Percentiles rank a stretch among this genome's conserved stretches.
Evolutionary conservation across 2,329 filamentous ascomycete genomes (phyloP).

Genomic region (Fusarium euwallaceae): DNA sequence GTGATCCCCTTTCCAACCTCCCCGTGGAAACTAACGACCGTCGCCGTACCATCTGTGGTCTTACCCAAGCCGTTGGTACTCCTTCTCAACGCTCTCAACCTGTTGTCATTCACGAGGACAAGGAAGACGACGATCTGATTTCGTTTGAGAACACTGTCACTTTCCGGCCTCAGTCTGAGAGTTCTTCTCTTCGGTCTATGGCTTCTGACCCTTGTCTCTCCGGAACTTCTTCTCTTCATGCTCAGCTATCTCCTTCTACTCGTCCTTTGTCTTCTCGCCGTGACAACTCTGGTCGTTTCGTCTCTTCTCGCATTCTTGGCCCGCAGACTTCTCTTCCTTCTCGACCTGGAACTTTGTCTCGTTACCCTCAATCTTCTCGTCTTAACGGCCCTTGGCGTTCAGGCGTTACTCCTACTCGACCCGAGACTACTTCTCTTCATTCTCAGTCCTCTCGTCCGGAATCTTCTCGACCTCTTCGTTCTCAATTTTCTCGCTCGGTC

Average conservation of each 20-base stretch:
- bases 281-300: background rate
- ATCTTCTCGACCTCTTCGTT: background rate
- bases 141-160: background rate
- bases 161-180: background rate
- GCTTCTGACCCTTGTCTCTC: background rate
- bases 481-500: too few relatives aligned
- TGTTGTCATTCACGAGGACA: background rate
- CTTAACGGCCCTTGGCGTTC: background rate
- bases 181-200: background rate
- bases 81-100: background rate
- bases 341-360: background rate
- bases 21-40: background rate
- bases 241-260: background rate
- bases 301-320: background rate
- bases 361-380: background rate
- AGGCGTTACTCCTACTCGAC: background rate
- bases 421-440: background rate
- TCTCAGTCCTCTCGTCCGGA: background rate
- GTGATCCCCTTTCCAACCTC: background rate
- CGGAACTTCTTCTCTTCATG: background rate
- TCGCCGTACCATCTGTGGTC: background rate
- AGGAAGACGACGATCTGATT: background rate
- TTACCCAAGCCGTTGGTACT: background rate
- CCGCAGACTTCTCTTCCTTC: background rate
- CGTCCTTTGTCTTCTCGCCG: background rate